Evolutionary conservation across 2,329 filamentous ascomycete species (phyloP).

Genomic region (Penicillium sp.): DNA sequence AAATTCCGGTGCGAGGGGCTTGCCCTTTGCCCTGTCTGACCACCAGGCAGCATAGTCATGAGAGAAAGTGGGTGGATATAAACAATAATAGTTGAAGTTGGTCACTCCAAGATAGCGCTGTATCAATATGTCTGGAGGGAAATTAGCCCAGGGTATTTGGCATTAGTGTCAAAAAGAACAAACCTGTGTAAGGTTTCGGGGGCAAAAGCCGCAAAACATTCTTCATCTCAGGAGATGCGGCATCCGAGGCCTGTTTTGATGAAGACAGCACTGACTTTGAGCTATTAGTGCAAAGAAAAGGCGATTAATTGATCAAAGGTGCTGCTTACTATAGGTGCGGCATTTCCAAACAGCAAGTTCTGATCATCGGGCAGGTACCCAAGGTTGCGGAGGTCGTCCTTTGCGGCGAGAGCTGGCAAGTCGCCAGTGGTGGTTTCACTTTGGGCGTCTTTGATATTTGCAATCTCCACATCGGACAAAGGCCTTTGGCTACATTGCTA

Average conservation of each 20-base stretch:
- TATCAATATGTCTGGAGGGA: constrained; percentile 42
- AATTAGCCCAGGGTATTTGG: constrained; percentile 1
- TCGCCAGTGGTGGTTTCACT: not conserved
- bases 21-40: constrained; percentile 34
- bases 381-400: constrained; percentile 8
- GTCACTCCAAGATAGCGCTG: constrained; percentile 45
- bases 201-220: constrained; percentile 31
- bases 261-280: not conserved
- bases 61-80: constrained; percentile 46
- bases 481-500: not conserved
- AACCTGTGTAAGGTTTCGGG: constrained; percentile 40
- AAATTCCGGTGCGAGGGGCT: constrained; percentile 40
- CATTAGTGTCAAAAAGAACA: not conserved
- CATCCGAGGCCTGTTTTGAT: constrained; percentile 7
- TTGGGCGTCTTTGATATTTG: not conserved
- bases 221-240: constrained; percentile 31
- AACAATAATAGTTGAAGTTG: constrained; percentile 46
- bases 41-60: constrained; percentile 48
- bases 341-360: constrained; percentile 8
- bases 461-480: not conserved
- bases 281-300: not conserved
- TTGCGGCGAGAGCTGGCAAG: constrained; percentile 1
- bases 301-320: not conserved
- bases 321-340: constrained; percentile 1
- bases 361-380: constrained; percentile 12